Base-by-base conservation (phyloP, 2,329 filamentous ascomycete genomes). In the Fusarium concolor region DNA sequence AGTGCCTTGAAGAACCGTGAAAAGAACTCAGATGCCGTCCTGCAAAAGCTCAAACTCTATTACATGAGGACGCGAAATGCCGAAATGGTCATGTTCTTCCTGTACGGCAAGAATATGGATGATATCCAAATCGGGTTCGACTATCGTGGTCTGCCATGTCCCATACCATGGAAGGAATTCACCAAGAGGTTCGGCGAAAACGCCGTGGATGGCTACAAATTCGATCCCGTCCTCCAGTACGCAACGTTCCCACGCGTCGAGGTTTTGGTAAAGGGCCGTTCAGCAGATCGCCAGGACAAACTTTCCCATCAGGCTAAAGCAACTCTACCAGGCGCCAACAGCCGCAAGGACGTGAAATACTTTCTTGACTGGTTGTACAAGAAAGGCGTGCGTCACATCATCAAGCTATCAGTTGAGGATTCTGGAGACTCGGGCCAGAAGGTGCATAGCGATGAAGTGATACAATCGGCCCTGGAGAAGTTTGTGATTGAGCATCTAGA, bases 61-160 rank as follows among this genome's bases (percentile, higher is more conserved):
- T 55, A 55, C 3, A 47, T 55, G 31, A 31, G 52, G 15, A 55
- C 52, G 3, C 24, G 52, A 0, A 47, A 47, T 17, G 14, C 52
- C 1, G 52, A 55, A 17, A 55, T 47, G 52, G 52, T 24, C 5
- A 55, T 41, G 26, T 50, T 50, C 12, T 56, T 56, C 6, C 10
- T 56, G 3, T 56, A 56, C 6, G 53, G 53, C 6, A 56, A 33
- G 1, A 56, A 56, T 10, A 50, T 39, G 17, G 22, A 56, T 33
- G 53, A 56, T 5, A 49, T 55, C 2, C 51, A 47, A n/a, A 55
- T 14, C 5, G 53, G 33, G 2, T 56, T 56, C 5, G 52, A 56
- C 5, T 56, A 49, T n/a, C 3, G 6, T 12, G 43, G 43, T 6
- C 9, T 29, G 1, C 43, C 52, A 17, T 37, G 11, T 9, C 43